Conservation (phyloP, 106 monocot genomes). For the Iris macrosiphon region DNA sequence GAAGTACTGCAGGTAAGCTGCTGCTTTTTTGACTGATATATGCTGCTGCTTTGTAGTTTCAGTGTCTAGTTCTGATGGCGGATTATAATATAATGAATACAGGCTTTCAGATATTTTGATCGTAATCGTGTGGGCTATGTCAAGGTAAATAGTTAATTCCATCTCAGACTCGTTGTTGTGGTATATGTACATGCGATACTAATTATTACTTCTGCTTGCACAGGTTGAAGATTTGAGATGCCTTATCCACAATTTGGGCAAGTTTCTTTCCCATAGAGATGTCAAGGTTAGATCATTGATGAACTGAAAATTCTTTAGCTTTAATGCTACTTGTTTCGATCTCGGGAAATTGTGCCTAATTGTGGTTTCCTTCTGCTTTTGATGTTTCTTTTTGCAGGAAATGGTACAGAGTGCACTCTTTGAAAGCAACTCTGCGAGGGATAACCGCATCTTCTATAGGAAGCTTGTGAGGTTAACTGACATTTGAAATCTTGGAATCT, state of each 20-base stretch:
- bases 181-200: neutral
- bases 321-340: neutral
- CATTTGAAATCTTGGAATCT: no score
- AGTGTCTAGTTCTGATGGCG: no score
- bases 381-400: constrained; percentile 39
- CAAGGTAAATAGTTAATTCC: constrained; percentile 33
- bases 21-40: neutral
- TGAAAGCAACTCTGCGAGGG: constrained; percentile 75
- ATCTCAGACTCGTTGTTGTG: neutral
- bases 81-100: no score
- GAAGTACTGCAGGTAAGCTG: constrained; percentile 67
- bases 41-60: neutral
- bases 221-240: constrained; percentile 93
- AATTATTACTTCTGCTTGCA: neutral
- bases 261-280: constrained; percentile 72
- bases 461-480: constrained; percentile 62
- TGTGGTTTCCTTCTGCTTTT: no score
- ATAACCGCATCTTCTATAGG: constrained; percentile 74
- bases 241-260: constrained; percentile 81
- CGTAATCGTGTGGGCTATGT: constrained; percentile 68
- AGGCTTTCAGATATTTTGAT: constrained; percentile 95
- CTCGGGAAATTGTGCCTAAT: no score
- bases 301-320: neutral
- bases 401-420: constrained; percentile 69
- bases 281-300: constrained; percentile 63